phyloP scores from a whole-genome alignment of 1,139 yeast genomes.

The Suhomyces guaymorum region DNA sequence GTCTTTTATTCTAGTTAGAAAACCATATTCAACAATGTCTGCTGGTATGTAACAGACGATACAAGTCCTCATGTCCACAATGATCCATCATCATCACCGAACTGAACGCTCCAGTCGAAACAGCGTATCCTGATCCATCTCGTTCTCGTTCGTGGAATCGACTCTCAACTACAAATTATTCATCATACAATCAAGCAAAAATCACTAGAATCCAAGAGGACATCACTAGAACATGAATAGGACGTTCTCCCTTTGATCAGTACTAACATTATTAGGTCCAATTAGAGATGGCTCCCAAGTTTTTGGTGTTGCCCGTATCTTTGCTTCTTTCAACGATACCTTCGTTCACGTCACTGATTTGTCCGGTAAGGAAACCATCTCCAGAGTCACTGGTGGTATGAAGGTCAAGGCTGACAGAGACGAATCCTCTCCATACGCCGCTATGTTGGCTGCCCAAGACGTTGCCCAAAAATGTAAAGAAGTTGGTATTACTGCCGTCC shows the following conservation, averaged over 20 bases:
- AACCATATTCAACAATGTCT: constrained; percentile 25
- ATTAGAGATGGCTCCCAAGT: constrained; percentile 97
- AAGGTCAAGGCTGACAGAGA: constrained; percentile 99
- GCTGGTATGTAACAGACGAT: constrained; percentile 20
- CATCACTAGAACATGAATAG: too few species aligned
- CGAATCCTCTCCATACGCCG: constrained; percentile 99
- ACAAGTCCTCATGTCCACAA: too few species aligned
- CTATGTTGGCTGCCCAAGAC: constrained; percentile 99
- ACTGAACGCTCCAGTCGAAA: too few species aligned
- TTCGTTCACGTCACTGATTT: constrained; percentile 99
- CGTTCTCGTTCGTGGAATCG: too few species aligned
- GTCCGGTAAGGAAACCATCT: constrained; percentile 99
- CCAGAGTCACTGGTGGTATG: constrained; percentile 99
- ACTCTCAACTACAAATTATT: too few species aligned
- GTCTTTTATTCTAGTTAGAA: constrained; percentile 21
- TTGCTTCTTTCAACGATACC: constrained; percentile 99
- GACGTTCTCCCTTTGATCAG: neutral
- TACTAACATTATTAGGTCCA: constrained; percentile 58
- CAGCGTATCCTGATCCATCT: too few species aligned
- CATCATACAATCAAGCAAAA: too few species aligned
- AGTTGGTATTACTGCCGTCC: constrained; percentile 99
- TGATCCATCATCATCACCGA: too few species aligned
- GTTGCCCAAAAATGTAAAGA: constrained; percentile 99
- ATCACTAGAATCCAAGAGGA: too few species aligned
- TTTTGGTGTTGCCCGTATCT: constrained; percentile 99